Evolutionary conservation across 1,284 basidiomycete species (phyloP).

Genomic region (Ustilago loliicola): DNA sequence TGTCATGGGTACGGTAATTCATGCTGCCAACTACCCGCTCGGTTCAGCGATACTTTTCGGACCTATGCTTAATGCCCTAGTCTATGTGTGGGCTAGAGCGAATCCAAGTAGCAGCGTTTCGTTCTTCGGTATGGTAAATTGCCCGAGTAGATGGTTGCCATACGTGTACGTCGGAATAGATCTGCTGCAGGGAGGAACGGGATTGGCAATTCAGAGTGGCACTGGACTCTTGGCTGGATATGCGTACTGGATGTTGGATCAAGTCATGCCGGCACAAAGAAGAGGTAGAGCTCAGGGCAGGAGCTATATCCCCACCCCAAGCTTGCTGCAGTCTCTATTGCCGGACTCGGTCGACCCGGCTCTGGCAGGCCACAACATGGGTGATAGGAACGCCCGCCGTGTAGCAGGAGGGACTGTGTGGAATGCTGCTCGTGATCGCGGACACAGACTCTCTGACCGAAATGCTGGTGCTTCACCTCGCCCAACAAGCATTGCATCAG

Average conservation of each 20-base stretch:
- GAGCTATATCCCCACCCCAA: conserved; percentile 46
- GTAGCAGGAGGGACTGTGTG: conserved; percentile 43
- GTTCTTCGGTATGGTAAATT: conserved; percentile 61
- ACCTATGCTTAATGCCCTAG: conserved; percentile 78
- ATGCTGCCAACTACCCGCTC: conserved; percentile 78
- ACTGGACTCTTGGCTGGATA: conserved; percentile 83
- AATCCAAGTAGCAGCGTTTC: conserved; percentile 51
- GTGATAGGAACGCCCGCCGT: conserved; percentile 46
- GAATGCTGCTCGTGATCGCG: conserved; percentile 42
- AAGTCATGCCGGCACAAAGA: conserved; percentile 29
- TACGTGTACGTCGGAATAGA: conserved; percentile 79
- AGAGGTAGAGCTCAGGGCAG: conserved; percentile 35
- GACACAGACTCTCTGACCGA: conserved; percentile 29
- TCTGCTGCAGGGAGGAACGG: conserved; percentile 77
- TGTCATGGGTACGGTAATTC: conserved; percentile 53
- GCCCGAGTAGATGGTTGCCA: conserved; percentile 80
- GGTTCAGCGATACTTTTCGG: conserved; percentile 76
- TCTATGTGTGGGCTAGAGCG: conserved; percentile 56
- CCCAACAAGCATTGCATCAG: conserved; percentile 31
- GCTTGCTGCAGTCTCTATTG: conserved; percentile 34
- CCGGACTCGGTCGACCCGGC: conserved; percentile 59
- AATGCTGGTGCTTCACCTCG: conserved; percentile 11
- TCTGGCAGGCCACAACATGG: conserved; percentile 44
- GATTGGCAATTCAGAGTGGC: conserved; percentile 75
- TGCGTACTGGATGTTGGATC: conserved; percentile 72